Conservation (phyloP, 768 basidiomycete genomes). For the Collybia sp. region DNA sequence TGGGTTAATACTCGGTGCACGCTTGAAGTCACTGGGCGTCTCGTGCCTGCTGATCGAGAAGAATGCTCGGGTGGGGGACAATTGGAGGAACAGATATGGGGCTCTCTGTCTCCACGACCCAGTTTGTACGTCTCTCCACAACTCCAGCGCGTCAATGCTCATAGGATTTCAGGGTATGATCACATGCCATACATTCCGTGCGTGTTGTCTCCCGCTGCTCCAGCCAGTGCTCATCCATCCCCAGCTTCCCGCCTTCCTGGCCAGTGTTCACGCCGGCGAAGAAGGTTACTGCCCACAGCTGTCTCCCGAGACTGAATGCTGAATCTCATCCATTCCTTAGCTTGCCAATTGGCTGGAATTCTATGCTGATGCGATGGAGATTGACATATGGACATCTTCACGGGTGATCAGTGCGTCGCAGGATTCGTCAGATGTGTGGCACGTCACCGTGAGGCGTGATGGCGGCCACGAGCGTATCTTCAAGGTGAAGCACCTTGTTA, state of each 20-base stretch:
- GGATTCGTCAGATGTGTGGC: neutral
- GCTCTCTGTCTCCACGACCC: slow-evolving; percentile 51
- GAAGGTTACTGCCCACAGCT: slow-evolving; percentile 25
- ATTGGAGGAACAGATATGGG: slow-evolving; percentile 60
- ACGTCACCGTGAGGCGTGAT: neutral
- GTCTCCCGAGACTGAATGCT: neutral
- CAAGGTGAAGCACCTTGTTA: neutral
- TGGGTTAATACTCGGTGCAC: slow-evolving; percentile 56
- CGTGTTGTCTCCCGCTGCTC: slow-evolving; percentile 9
- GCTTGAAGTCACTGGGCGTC: slow-evolving; percentile 53
- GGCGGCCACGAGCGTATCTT: slow-evolving; percentile 1
- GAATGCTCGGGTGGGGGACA: slow-evolving; percentile 50
- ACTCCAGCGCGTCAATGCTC: neutral
- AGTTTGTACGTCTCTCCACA: slow-evolving; percentile 32
- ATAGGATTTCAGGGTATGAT: slow-evolving; percentile 21
- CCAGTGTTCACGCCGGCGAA: slow-evolving; percentile 50
- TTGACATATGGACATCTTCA: slow-evolving; percentile 43
- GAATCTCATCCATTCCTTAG: slow-evolving; percentile 36
- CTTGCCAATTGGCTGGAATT: slow-evolving; percentile 53
- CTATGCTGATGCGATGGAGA: slow-evolving; percentile 28
- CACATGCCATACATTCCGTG: slow-evolving; percentile 47
- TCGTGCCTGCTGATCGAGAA: slow-evolving; percentile 52
- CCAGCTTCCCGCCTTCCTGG: slow-evolving; percentile 54
- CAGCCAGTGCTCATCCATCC: neutral
- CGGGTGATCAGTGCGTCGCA: neutral